A percentile compares a stretch with the other conserved stretches of the same genome.
Evolutionary conservation across 2,329 filamentous ascomycete genomes (phyloP).

Genomic region (Trichophyton schoenleinii): DNA sequence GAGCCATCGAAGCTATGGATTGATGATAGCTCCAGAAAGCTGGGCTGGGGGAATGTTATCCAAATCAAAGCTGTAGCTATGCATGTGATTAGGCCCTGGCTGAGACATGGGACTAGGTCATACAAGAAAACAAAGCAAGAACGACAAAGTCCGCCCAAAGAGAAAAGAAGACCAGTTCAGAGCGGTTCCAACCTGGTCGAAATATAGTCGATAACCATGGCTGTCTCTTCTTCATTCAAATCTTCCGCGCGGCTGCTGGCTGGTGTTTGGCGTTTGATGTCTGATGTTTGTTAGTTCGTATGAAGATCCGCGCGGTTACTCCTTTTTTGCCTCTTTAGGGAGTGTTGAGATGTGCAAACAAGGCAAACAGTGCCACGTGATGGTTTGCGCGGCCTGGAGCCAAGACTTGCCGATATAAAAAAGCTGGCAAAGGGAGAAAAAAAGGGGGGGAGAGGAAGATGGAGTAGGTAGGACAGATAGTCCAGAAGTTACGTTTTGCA

Average conservation of each 20-base stretch:
- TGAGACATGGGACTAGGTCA: neutral
- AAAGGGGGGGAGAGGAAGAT: neutral
- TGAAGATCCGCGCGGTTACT: neutral
- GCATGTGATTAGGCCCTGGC: neutral
- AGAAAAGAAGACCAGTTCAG: neutral
- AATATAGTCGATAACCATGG: neutral
- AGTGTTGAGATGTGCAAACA: slow-evolving; percentile 8
- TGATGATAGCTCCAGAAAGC: neutral
- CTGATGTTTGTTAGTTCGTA: neutral
- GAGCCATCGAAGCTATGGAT: neutral
- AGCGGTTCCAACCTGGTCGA: neutral
- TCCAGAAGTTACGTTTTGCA: neutral
- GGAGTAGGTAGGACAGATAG: neutral
- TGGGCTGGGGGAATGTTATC: neutral
- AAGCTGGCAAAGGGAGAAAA: neutral
- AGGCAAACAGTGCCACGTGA: slow-evolving; percentile 6
- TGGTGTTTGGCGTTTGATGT: too few species aligned
- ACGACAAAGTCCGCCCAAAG: neutral
- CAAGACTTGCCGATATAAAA: neutral
- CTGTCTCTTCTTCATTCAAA: neutral
- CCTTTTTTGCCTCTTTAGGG: neutral
- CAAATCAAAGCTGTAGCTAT: neutral
- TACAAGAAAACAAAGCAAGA: neutral
- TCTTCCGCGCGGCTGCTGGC: neutral
- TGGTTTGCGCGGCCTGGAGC: neutral